phyloP scores from a whole-genome alignment of 495 filamentous ascomycete genomes.

The Staphylotrichum longicolle region DNA sequence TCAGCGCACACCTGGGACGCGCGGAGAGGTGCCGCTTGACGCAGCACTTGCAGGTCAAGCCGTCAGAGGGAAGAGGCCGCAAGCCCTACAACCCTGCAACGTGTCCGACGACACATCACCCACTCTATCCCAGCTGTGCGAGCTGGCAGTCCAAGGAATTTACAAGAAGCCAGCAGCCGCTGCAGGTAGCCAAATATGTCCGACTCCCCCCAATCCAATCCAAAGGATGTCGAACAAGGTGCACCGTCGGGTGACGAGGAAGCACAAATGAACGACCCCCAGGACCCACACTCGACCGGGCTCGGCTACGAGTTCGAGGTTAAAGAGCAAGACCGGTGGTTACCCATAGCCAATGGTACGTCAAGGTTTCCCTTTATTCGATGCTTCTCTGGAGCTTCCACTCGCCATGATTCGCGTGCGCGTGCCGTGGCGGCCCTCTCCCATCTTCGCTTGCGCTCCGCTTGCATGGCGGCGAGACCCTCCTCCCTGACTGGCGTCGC shows the following conservation, averaged over 20 bases:
- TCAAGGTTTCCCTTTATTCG: slow-evolving; percentile 41
- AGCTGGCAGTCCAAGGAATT: slow-evolving; percentile 57
- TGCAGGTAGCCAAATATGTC: slow-evolving; percentile 84
- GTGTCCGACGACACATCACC: slow-evolving; percentile 57
- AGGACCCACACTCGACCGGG: slow-evolving; percentile 57
- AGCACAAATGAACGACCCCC: slow-evolving; percentile 59
- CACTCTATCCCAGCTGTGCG: slow-evolving; percentile 47
- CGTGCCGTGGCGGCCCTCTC: slow-evolving; percentile 29
- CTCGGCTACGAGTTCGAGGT: slow-evolving; percentile 92
- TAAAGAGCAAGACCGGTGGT: slow-evolving; percentile 99
- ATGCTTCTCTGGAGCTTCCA: slow-evolving; percentile 29
- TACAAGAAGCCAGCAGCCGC: slow-evolving; percentile 57
- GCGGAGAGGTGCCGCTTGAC: slow-evolving; percentile 38
- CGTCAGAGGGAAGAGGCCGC: slow-evolving; percentile 40
- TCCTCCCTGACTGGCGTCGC: slow-evolving; percentile 43
- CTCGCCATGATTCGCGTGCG: slow-evolving; percentile 43
- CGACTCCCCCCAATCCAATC: slow-evolving; percentile 89
- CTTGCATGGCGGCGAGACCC: slow-evolving; percentile 38
- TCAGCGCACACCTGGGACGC: slow-evolving; percentile 43
- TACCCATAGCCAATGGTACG: slow-evolving; percentile 99
- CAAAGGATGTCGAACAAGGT: slow-evolving; percentile 91
- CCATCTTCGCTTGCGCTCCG: slow-evolving; percentile 33
- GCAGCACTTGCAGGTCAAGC: slow-evolving; percentile 49
- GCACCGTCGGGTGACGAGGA: slow-evolving; percentile 88
- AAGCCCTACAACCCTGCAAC: slow-evolving; percentile 53